phyloP scores from a whole-genome alignment of 139 green algal species.

The Desmodesmus armatus region DNA sequence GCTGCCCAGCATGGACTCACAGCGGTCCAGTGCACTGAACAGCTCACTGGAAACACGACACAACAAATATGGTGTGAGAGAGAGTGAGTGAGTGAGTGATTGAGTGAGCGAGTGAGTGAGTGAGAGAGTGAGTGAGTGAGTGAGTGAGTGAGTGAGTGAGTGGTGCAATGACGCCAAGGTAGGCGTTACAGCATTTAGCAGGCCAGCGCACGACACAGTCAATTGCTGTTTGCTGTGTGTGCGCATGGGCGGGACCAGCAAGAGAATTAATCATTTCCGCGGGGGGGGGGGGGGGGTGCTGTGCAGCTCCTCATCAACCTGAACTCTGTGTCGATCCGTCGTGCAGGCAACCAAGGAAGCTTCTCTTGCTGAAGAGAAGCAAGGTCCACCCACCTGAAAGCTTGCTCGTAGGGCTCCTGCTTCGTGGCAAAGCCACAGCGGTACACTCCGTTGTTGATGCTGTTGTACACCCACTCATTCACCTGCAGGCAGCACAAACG shows the following conservation, averaged over 20 bases:
- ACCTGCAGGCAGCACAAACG: no score
- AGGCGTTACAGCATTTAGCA: background rate
- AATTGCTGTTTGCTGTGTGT: no score
- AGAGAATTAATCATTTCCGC: no score
- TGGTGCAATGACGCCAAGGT: background rate
- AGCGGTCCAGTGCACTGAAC: slow-evolving; percentile 84
- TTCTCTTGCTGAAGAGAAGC: no score
- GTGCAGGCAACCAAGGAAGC: no score
- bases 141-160: background rate
- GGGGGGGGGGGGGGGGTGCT: no score
- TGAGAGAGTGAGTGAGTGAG: background rate
- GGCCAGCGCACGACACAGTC: background rate
- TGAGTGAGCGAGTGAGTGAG: no score
- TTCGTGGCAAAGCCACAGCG: slow-evolving; percentile 91
- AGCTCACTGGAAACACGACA: slow-evolving; percentile 65
- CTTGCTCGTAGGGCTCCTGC: slow-evolving; percentile 91
- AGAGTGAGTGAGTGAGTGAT: no score
- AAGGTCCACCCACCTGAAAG: slow-evolving; percentile 68
- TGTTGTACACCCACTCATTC: slow-evolving; percentile 89
- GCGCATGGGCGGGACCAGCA: no score
- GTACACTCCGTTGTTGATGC: slow-evolving; percentile 99
- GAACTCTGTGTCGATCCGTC: no score
- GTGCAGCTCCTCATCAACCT: no score
- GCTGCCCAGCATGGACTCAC: slow-evolving; percentile 84
- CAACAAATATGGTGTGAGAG: background rate